These are phyloP conservation scores for Pseudocercospora vitis DNA, from an alignment of 2,329 filamentous ascomycete genomes.

Conservation along the genomic window DNA sequence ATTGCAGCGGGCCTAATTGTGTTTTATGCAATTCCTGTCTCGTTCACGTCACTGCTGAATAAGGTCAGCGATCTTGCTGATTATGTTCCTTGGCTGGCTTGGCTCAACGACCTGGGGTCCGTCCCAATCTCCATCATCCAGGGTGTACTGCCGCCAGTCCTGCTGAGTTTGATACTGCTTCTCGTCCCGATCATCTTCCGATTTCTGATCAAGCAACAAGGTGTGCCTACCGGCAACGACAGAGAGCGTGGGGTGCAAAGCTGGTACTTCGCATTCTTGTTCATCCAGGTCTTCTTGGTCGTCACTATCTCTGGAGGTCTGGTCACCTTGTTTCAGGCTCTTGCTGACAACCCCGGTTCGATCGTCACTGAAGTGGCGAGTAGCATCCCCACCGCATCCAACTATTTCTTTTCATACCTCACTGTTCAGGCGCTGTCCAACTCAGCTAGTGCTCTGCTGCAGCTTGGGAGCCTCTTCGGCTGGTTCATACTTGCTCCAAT, in stretches of 20 bases:
- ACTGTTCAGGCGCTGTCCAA: constrained; percentile 89
- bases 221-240: constrained; percentile 78
- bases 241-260: constrained; percentile 80
- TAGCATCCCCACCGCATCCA: constrained; percentile 81
- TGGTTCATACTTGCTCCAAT: constrained; percentile 82
- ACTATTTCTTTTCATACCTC: constrained; percentile 99
- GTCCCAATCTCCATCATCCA: constrained; percentile 68
- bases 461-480: constrained; percentile 72
- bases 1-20: constrained; percentile 74
- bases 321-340: constrained; percentile 61
- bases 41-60: constrained; percentile 79
- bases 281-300: constrained; percentile 90
- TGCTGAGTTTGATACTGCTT: constrained; percentile 76
- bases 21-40: constrained; percentile 87
- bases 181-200: constrained; percentile 77
- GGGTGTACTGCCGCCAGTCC: constrained; percentile 78
- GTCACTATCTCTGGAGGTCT: constrained; percentile 81
- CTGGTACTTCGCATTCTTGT: constrained; percentile 92
- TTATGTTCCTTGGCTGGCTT: constrained; percentile 67
- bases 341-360: constrained; percentile 64
- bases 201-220: constrained; percentile 70
- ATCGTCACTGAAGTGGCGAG: constrained; percentile 71
- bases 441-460: constrained; percentile 83
- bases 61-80: constrained; percentile 71
- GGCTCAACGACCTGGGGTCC: constrained; percentile 63